A percentile compares a stretch with the other conserved stretches of the same genome.
phyloP scores from a whole-genome alignment of 352 stramenopile genomes.

The Saprolegnia parasitica region DNA sequence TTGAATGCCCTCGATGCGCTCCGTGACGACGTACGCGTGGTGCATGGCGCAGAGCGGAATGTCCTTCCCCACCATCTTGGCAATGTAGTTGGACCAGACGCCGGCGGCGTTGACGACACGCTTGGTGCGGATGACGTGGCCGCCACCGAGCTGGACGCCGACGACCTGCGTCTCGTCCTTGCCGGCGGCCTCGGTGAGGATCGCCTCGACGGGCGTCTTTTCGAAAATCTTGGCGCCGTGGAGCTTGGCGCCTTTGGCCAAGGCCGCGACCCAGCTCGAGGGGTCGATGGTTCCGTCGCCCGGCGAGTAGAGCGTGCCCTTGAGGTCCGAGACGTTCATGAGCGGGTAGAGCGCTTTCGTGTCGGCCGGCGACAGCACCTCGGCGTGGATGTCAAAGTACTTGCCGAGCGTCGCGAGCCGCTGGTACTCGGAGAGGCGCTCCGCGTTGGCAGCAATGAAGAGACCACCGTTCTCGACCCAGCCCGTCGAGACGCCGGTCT shows the following conservation, averaged over 20 bases:
- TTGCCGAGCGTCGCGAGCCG: slow-evolving; percentile 33
- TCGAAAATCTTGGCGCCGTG: slow-evolving; percentile 29
- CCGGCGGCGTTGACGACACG: slow-evolving; percentile 32
- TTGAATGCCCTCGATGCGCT: slow-evolving; percentile 32
- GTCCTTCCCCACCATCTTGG: slow-evolving; percentile 28
- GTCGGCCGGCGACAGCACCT: slow-evolving; percentile 30
- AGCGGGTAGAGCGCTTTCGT: slow-evolving; percentile 31
- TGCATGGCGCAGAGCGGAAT: slow-evolving; percentile 35
- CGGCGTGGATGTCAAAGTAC: slow-evolving; percentile 31
- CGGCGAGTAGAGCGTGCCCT: slow-evolving; percentile 33
- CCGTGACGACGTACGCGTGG: slow-evolving; percentile 33
- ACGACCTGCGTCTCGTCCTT: slow-evolving; percentile 29
- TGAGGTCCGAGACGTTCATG: slow-evolving; percentile 32
- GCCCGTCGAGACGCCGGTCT: slow-evolving; percentile 31
- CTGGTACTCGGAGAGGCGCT: slow-evolving; percentile 34
- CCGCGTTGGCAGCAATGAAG: slow-evolving; percentile 32
- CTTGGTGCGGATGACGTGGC: slow-evolving; percentile 33
- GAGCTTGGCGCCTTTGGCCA: slow-evolving; percentile 29
- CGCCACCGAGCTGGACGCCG: slow-evolving; percentile 28
- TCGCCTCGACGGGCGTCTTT: slow-evolving; percentile 25
- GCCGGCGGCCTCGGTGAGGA: slow-evolving; percentile 25
- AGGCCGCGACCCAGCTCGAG: slow-evolving; percentile 29
- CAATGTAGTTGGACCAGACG: slow-evolving; percentile 31
- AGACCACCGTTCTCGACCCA: slow-evolving; percentile 36
- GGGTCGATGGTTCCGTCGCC: slow-evolving; percentile 35